Base-by-base conservation (phyloP, 2,329 filamentous ascomycete species). In the Aureobasidium namibiae region DNA sequence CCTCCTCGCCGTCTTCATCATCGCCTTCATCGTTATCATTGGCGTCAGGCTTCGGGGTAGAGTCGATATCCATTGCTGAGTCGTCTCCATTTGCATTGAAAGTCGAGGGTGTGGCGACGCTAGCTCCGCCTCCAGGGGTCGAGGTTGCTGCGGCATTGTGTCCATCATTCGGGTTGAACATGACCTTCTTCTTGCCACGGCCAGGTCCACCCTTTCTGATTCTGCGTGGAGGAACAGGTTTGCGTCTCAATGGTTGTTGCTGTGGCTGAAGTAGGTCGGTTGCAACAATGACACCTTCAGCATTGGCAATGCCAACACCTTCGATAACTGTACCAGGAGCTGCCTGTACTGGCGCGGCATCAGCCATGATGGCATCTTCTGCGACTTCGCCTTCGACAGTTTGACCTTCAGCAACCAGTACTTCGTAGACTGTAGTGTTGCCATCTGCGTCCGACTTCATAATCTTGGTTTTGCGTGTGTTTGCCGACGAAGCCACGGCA, bases 341-440 rank as follows among this genome's bases (percentile, higher is more conserved):
- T 39, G 83, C 82, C 2, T 80, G 79, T 29, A 73, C 70, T 9
- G 74, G 72, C 46, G 69, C 64, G 7, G 71, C 69, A 44, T 78
- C 77, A 44, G 75, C 73, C 49, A 76, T 71, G 29, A 75, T 70
- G 59, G 77, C 76, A 56, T 79, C 75, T 48, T 79, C 76, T 61
- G 90, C 82, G 53, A 96, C 86, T 69, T 96, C 91, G 60, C 90
- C 90, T 63, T 92, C 88, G 0, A 95, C 81, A 5, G 78, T 77
- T 69, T 94, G 88, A 0, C 90, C 91, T 60, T 92, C 88, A 5
- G 85, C 82, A 4, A 95, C 81, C 21, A 90, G 88, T 8, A 94
- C 85, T 67, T 95, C 90, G 71, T 94, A 90, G 1, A 92, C 86
- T 62, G 89, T 90, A 10, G 89, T 81, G 66, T 92, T 92, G 24